Base-by-base conservation (phyloP, 208 protist genomes). In the Angomonas ambiguus region DNA sequence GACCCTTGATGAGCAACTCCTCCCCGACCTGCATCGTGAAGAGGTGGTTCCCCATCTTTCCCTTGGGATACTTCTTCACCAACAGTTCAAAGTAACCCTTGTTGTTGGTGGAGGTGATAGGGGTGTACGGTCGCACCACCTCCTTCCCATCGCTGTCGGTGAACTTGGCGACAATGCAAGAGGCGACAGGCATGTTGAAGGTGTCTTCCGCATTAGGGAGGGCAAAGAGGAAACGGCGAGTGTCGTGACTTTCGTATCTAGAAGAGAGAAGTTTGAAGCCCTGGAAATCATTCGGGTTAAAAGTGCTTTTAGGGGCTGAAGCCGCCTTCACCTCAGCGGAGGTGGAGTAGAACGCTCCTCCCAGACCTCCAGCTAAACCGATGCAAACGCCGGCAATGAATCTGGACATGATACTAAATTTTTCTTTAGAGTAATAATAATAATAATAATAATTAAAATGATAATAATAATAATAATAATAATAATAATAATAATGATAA, bases 31-130 rank as follows among this genome's bases (percentile, higher is more conserved):
- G 88, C 83, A 98, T 87, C 24, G 64, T 53, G 38, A 96, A 92
- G 13, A 98, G 67, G 66, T 97, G 80, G 64, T 84, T 88, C 30
- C 87, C 87, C 93, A 98, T 97, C 76, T 92, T 96, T 31, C 83
- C 84, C 64, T 85, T 89, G 18, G 79, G 80, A 67, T 97, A 97
- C 67, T 76, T 76, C 63, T 95, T 95, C 32, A 96, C 78, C 16
- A 95, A 18, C 10, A 95, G 59, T 28, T 96, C 87, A 65, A 97
- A 93, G 64, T 81, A 67, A 20, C 90, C 90, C 69, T 88, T 87
- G 33, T 87, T 85, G 48, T 57, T 77, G 62, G 75, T 78, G 25
- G 78, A 73, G 1, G 82, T 81, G 61, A 96, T 83, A 25, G 90
- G 90, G 4, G 91, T 95, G 76, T 96, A 97, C 2, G 90, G 90